Conservation (phyloP, 305 asterid genomes). For the Solanum hybrid region DNA sequence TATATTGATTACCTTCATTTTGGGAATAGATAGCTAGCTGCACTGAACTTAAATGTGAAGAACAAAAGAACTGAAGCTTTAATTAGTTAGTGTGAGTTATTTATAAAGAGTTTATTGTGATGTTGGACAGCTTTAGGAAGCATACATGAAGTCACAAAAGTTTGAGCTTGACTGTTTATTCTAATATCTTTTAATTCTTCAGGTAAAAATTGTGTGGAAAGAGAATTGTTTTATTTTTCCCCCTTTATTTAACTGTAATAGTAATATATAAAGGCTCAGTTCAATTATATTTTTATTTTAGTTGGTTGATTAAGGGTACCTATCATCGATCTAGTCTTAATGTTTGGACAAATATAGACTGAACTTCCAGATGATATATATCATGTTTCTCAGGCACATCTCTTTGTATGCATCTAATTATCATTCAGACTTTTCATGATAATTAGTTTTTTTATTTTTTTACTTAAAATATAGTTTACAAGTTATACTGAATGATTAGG, state of each 20-base stretch:
- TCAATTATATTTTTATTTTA: not conserved
- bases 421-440: not conserved
- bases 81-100: not conserved
- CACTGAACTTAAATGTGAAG: not conserved
- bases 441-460: not conserved
- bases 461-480: not conserved
- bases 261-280: not conserved
- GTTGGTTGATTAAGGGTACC: not conserved
- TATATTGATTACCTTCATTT: slow-evolving; percentile 6
- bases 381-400: not conserved
- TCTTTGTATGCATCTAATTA: slow-evolving; percentile 2
- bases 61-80: slow-evolving; percentile 12
- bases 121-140: not conserved
- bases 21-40: not conserved
- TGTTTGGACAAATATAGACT: not conserved
- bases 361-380: not conserved
- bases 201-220: not conserved
- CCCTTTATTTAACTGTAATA: not conserved
- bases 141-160: not conserved
- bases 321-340: not conserved
- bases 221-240: not conserved
- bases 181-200: not conserved
- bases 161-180: not conserved
- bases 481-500: not conserved
- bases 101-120: slow-evolving; percentile 5